phyloP scores from a whole-genome alignment of 495 filamentous ascomycete genomes.

The Aspergillus leporis region DNA sequence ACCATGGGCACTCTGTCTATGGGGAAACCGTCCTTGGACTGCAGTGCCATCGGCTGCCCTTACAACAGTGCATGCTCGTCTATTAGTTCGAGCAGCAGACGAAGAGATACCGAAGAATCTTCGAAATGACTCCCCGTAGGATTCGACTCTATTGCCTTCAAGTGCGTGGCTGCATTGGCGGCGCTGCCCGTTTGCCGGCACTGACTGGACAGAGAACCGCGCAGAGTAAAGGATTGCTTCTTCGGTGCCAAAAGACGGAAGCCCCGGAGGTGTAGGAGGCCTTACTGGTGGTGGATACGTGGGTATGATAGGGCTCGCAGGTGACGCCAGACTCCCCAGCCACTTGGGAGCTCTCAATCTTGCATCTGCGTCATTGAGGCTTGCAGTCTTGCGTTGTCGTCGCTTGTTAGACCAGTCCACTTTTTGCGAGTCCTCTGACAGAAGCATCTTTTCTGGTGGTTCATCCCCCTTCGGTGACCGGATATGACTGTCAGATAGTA shows the following conservation, averaged over 20 bases:
- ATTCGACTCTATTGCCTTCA: conserved; percentile 11
- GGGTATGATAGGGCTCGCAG: conserved; percentile 35
- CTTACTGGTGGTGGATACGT: conserved; percentile 41
- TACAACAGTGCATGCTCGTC: conserved; percentile 19
- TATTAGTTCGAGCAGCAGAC: conserved; percentile 3
- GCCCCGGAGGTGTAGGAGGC: conserved; percentile 46
- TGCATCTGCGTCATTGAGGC: conserved; percentile 23
- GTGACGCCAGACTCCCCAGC: conserved; percentile 27
- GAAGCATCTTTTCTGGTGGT: neutral
- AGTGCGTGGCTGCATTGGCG: conserved; percentile 6
- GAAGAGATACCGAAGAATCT: conserved; percentile 30
- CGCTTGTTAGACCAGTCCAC: conserved; percentile 16
- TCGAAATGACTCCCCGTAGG: conserved; percentile 28
- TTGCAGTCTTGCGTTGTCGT: conserved; percentile 22
- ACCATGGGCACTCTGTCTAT: conserved; percentile 43
- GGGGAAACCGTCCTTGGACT: conserved; percentile 39
- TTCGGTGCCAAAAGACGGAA: conserved; percentile 47
- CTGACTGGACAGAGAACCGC: conserved; percentile 23
- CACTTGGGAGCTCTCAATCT: conserved; percentile 20
- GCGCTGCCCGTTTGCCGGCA: neutral
- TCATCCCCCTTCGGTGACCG: conserved; percentile 1
- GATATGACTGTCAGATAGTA: conserved; percentile 21
- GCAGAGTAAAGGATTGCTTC: conserved; percentile 41
- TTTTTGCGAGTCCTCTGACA: conserved; percentile 15
- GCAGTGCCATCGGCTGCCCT: conserved; percentile 40